Base-by-base conservation (phyloP, 768 basidiomycete genomes). In the Pleurotus eryngii region DNA sequence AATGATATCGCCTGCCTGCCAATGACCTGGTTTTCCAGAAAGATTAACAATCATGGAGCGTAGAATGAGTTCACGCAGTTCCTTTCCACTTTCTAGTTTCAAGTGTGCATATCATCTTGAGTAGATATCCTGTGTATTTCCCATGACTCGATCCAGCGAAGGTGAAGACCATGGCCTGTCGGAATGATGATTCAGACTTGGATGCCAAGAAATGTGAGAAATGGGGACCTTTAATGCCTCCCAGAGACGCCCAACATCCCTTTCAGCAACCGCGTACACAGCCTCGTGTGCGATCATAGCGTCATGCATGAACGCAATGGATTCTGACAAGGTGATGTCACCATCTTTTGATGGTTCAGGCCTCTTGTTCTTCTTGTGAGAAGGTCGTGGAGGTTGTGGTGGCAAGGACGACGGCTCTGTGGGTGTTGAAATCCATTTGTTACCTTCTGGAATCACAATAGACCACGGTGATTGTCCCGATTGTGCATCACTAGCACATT, bases 61-160 rank as follows among this genome's bases (percentile, higher is more conserved):
- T 18, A 71, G 61, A 27, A 70, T 65, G 22, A 63, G 60, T 3
- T 63, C 55, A 1, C 62, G 57, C 3, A 70, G 59, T 9, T 55
- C 63, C 4, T 40, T 26, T 8, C 51, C 67, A 0, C 64, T 69
- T 48, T 74, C 72, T 2, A 70, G 56, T 50, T 75, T n/a, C 72
- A 4, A 75, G 61, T 18, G 55, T 55, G 9, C 50, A 47, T 24
- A 74, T 64, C 48, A 65, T 65, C 56, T 74, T 70, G 17, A 75
- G 68, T 0, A 70, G 59, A 56, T 74, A 75, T 8, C 49, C 56
- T 3, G 60, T 61, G 53, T 75, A 75, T 49, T 70, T 70, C 20
- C n/a, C 59, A 51, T 74, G 71, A 5, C 40, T 57, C 0, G 71
- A 73, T 1, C 73, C 72, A 1, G 68, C 64, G 59, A 74, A 75